Base-by-base conservation (phyloP, 306 rosid genomes). In the Pterocarpus macrocarpus region DNA sequence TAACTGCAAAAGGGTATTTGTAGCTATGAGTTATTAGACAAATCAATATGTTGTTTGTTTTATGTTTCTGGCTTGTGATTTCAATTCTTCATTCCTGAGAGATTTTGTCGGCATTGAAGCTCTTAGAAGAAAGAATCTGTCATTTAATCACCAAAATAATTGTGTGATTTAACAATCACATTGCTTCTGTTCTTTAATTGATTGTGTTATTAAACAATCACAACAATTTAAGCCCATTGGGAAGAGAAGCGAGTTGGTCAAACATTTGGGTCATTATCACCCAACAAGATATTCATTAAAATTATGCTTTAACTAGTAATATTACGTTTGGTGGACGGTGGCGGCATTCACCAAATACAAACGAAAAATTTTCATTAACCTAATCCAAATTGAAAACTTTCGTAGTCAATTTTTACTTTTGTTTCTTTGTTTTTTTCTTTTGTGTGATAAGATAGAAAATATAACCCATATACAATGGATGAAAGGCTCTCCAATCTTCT, bases 1-100 rank as follows among this genome's bases (percentile, higher is more conserved):
- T 56, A 14, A 5, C 52, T 66, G 81, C 86, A 86, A 74, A 87
- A 85, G 81, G 86, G 83, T 83, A 84, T 35, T 66, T 35, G 58
- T 22, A 63, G 53, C 55, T 72, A 73, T 33, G 38, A 8, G 68
- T 28, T 77, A 57, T 22, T 49, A 30, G 43, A 36, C n/a, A 41
- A 32, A 4, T 44, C 11, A 55, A 68, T 68, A 70, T 8, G 22
- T 64, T 74, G 32, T 62, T 76, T 78, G 28, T 58, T 41, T 16
- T 28, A 53, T 78, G 39, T 38, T 38, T 81, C 10, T 44, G 14
- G 11, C 5, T 52, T 53, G 36, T 12, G 16, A 8, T 7, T 63
- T 68, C 44, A 13, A 4, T 43, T 69, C 28, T 41, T 64, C 39
- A 22, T 71, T 49, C 64, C 36, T 62, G 7, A 9, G 28, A 57